Evolutionary conservation across 768 basidiomycete genomes (phyloP).

Genomic region (Tulasnella sp.): DNA sequence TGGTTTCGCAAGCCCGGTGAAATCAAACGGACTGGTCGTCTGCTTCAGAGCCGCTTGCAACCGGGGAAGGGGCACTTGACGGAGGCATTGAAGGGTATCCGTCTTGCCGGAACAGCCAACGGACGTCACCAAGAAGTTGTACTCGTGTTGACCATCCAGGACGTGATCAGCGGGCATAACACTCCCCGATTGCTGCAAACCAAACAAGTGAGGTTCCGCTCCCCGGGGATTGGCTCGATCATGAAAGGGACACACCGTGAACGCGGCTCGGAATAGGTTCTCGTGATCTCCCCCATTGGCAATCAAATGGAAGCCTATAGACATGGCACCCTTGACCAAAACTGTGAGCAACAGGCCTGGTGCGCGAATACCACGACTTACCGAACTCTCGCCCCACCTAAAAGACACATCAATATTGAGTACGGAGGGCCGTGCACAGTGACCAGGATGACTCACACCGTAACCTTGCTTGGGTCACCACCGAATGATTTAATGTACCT

Average conservation of each 20-base stretch:
- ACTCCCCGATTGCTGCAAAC: background rate
- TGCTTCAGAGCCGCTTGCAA: background rate
- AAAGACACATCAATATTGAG: background rate
- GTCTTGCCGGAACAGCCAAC: background rate
- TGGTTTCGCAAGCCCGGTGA: background rate
- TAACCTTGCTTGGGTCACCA: slow-evolving; percentile 12
- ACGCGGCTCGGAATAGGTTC: background rate
- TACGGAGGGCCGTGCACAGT: background rate
- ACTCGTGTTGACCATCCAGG: background rate
- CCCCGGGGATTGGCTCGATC: too few species aligned
- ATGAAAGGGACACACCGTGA: background rate
- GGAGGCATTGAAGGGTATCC: background rate
- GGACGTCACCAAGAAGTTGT: background rate
- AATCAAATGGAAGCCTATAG: background rate
- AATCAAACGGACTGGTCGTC: background rate
- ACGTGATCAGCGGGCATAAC: background rate
- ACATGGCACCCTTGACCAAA: background rate
- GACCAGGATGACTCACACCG: background rate
- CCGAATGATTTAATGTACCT: slow-evolving; percentile 11
- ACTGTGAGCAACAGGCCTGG: background rate
- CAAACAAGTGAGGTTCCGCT: too few species aligned
- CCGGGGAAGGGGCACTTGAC: background rate
- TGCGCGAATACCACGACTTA: background rate
- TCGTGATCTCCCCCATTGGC: background rate
- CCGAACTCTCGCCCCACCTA: slow-evolving; percentile 2